phyloP scores from a whole-genome alignment of 768 basidiomycete genomes.

The Arthromyces matolae region DNA sequence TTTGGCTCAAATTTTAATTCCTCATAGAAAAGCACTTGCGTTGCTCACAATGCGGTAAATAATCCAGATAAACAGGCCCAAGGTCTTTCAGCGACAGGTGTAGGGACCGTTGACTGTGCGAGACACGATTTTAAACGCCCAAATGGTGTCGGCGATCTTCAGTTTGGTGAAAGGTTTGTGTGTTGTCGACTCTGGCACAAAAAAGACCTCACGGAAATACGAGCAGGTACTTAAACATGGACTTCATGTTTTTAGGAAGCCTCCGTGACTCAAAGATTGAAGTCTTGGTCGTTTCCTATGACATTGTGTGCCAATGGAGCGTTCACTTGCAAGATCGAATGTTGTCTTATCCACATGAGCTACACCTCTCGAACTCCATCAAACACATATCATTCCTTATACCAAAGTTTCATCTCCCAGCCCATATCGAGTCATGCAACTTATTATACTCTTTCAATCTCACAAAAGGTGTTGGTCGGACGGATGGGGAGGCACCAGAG shows the following conservation, averaged over 20 bases:
- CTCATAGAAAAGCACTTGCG: conserved; percentile 26
- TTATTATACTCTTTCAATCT: neutral
- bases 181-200: neutral
- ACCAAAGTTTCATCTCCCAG: conserved; percentile 20
- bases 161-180: conserved; percentile 28
- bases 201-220: neutral
- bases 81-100: conserved; percentile 22
- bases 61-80: conserved; percentile 15
- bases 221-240: conserved; percentile 25
- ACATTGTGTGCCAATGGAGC: conserved; percentile 20
- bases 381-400: conserved; percentile 8
- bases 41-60: conserved; percentile 26
- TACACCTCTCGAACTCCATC: conserved; percentile 2
- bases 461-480: neutral
- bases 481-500: neutral
- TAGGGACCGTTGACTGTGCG: conserved; percentile 25
- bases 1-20: neutral
- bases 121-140: conserved; percentile 28
- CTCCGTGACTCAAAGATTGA: neutral
- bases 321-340: conserved; percentile 13
- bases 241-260: conserved; percentile 16
- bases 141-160: conserved; percentile 24
- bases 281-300: conserved; percentile 12
- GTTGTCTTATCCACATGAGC: too few species aligned
- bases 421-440: neutral